These are phyloP conservation scores for Calonectria fujianensis DNA, from an alignment of 2,329 filamentous ascomycete species.

Conservation along the genomic window DNA sequence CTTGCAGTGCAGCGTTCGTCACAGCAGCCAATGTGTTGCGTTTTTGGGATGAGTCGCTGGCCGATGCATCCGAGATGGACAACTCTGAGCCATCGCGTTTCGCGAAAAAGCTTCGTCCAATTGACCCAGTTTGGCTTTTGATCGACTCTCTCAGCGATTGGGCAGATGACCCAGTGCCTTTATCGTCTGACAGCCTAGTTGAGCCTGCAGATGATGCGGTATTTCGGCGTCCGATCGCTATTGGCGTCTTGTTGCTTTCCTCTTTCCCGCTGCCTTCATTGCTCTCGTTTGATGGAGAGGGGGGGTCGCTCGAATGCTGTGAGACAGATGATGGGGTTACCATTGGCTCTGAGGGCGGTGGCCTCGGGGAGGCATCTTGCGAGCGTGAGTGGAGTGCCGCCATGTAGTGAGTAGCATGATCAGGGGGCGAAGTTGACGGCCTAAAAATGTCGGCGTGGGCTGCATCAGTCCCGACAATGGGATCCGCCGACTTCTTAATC, in stretches of 20 bases:
- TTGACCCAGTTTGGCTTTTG: slow-evolving; percentile 63
- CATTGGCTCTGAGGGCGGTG: slow-evolving; percentile 63
- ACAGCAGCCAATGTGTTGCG: slow-evolving; percentile 73
- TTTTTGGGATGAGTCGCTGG: slow-evolving; percentile 62
- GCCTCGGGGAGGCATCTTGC: slow-evolving; percentile 71
- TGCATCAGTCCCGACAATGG: slow-evolving; percentile 80
- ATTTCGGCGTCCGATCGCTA: slow-evolving; percentile 58
- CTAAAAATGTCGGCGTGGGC: slow-evolving; percentile 80
- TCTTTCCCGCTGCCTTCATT: slow-evolving; percentile 62
- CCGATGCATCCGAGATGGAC: slow-evolving; percentile 60
- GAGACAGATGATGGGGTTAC: slow-evolving; percentile 61
- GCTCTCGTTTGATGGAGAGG: slow-evolving; percentile 68
- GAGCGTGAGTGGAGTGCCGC: slow-evolving; percentile 80
- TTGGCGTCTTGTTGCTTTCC: slow-evolving; percentile 54
- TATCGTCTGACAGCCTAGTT: slow-evolving; percentile 50
- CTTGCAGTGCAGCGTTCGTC: slow-evolving; percentile 72
- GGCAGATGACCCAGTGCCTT: slow-evolving; percentile 57
- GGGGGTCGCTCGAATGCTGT: slow-evolving; percentile 68
- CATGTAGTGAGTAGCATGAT: slow-evolving; percentile 79
- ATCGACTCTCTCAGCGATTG: slow-evolving; percentile 61
- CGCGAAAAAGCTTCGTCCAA: slow-evolving; percentile 64
- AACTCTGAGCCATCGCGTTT: slow-evolving; percentile 62
- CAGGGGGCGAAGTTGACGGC: slow-evolving; percentile 72
- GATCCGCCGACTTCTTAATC: slow-evolving; percentile 72
- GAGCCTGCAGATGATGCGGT: slow-evolving; percentile 63